A percentile compares a stretch with the other conserved stretches of the same genome.
phyloP scores from a whole-genome alignment of 228 moss, liverwort and hornwort species.

The Sphagnum fallax region DNA sequence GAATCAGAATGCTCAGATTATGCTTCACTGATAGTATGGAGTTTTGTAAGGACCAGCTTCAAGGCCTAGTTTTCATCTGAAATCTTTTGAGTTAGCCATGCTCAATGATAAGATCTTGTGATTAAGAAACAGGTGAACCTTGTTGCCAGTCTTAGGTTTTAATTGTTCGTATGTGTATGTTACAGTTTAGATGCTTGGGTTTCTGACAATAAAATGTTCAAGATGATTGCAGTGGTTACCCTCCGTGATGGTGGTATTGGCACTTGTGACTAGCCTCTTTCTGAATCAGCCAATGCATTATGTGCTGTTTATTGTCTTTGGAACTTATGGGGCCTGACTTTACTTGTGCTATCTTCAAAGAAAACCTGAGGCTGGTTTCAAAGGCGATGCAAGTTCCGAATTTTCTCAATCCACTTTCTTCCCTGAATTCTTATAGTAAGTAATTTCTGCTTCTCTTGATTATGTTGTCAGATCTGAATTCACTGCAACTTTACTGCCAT shows the following conservation, averaged over 20 bases:
- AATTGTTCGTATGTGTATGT: not conserved
- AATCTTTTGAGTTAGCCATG: too few relatives aligned
- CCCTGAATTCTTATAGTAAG: slow-evolving; percentile 52
- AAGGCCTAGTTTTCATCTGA: too few relatives aligned
- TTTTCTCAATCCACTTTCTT: slow-evolving; percentile 79
- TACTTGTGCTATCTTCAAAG: slow-evolving; percentile 84
- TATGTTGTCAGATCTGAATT: too few relatives aligned
- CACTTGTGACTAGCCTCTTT: slow-evolving; percentile 42
- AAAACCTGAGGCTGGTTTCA: slow-evolving; percentile 73
- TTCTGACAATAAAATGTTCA: too few relatives aligned
- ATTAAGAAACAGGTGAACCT: too few relatives aligned
- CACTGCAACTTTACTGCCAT: too few relatives aligned
- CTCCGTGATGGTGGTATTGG: slow-evolving; percentile 30
- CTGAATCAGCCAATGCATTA: slow-evolving; percentile 45
- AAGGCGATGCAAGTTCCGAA: slow-evolving; percentile 85
- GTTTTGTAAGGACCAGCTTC: too few relatives aligned
- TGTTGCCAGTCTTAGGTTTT: too few relatives aligned
- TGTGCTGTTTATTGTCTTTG: slow-evolving; percentile 77
- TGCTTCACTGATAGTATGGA: too few relatives aligned
- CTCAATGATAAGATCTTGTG: too few relatives aligned
- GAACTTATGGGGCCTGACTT: slow-evolving; percentile 84
- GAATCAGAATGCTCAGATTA: too few relatives aligned
- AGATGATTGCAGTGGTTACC: slow-evolving; percentile 65
- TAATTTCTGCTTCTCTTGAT: not conserved
- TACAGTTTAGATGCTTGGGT: too few relatives aligned